phyloP scores from a whole-genome alignment of 495 filamentous ascomycete species.

The Hyaloscypha finlandica region DNA sequence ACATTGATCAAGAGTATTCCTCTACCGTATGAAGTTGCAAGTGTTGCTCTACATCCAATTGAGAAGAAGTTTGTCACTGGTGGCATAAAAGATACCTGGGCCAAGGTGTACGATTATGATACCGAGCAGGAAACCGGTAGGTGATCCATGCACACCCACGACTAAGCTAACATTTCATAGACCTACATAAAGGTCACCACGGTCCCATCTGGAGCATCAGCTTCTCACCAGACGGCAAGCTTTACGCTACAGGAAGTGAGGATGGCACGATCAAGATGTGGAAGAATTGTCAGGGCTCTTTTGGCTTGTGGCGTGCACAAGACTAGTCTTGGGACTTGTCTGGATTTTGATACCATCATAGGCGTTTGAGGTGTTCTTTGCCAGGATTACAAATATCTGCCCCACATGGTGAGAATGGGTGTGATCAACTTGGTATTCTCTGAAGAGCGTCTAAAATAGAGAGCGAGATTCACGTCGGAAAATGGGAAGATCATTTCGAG shows the following conservation, averaged over 20 bases:
- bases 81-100: constrained; percentile 89
- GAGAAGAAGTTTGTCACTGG: constrained; percentile 85
- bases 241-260: constrained; percentile 95
- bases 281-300: constrained; percentile 61
- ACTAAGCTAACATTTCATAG: constrained; percentile 41
- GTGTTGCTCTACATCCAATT: constrained; percentile 81
- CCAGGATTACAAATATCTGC: constrained; percentile 2
- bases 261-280: constrained; percentile 95
- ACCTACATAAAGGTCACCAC: constrained; percentile 96
- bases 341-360: not conserved
- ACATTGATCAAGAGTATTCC: constrained; percentile 74
- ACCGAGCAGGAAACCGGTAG: constrained; percentile 72
- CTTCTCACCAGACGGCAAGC: constrained; percentile 91
- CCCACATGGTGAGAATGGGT: not conserved
- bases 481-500: not conserved
- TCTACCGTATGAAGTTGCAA: constrained; percentile 81
- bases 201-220: constrained; percentile 94
- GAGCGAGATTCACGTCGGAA: constrained; percentile 28
- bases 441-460: constrained; percentile 17
- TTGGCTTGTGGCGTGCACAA: constrained; percentile 50
- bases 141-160: constrained; percentile 27
- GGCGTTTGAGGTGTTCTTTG: constrained; percentile 8
- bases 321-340: constrained; percentile 15
- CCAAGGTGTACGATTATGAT: constrained; percentile 86
- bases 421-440: not conserved